These are phyloP conservation scores for Fusarium pseudonygamai DNA, from an alignment of 2,329 filamentous ascomycete species.

Conservation along the genomic window DNA sequence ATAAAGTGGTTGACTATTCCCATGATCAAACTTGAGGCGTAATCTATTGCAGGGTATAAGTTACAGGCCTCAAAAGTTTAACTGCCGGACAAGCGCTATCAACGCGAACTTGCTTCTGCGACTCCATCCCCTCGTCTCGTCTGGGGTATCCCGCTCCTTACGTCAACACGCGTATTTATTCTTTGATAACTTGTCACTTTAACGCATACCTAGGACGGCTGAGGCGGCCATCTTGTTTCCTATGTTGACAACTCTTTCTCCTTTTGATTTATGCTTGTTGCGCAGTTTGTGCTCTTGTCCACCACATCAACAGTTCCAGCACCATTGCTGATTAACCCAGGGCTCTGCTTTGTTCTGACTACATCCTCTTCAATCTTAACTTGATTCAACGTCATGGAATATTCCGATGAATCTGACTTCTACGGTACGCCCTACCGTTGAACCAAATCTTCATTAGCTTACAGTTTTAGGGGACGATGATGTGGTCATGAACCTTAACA, in stretches of 20 bases:
- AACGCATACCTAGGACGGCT: background rate
- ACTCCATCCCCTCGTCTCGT: constrained; percentile 24
- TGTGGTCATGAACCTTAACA: constrained; percentile 57
- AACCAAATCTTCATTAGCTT: constrained; percentile 2
- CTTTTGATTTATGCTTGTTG: background rate
- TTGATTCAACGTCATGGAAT: constrained; percentile 46
- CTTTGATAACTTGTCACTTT: background rate
- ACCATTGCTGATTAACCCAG: background rate
- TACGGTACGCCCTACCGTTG: constrained; percentile 54
- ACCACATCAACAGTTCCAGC: background rate
- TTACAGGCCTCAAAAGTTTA: constrained; percentile 10
- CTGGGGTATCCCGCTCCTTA: constrained; percentile 24
- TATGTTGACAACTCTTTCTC: background rate
- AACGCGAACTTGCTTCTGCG: constrained; percentile 38
- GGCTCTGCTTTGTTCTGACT: background rate
- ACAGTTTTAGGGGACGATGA: constrained; percentile 63
- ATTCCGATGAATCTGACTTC: constrained; percentile 63
- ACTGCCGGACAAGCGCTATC: constrained; percentile 29
- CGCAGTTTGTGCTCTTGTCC: background rate
- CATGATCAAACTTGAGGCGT: background rate
- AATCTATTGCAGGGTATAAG: background rate
- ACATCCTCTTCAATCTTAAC: background rate
- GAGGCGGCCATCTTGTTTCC: background rate
- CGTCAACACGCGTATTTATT: constrained; percentile 21
- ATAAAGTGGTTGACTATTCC: background rate